These are phyloP conservation scores for Ogataea minuta DNA, from an alignment of 805 yeast species.

Conservation along the genomic window DNA sequence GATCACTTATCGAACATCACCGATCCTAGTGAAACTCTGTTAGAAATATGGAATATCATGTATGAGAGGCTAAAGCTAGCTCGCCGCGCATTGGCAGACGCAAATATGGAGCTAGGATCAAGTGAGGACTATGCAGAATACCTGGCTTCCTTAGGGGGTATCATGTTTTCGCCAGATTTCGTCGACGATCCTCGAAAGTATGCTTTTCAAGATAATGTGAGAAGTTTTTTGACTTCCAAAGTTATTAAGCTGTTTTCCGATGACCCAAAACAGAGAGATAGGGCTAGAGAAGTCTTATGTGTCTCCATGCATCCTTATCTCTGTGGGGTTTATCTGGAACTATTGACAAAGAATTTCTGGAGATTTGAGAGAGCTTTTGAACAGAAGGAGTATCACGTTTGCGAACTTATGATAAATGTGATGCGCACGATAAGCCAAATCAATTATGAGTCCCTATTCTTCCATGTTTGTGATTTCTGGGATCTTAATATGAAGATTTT, in stretches of 20 bases:
- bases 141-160: slow-evolving; percentile 67
- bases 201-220: slow-evolving; percentile 28
- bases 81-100: slow-evolving; percentile 4
- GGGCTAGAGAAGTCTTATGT: slow-evolving; percentile 65
- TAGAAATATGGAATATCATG: slow-evolving; percentile 43
- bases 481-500: slow-evolving; percentile 25
- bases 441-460: slow-evolving; percentile 28
- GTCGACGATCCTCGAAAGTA: slow-evolving; percentile 27
- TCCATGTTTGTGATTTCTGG: slow-evolving; percentile 29
- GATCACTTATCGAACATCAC: slow-evolving; percentile 33
- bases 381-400: slow-evolving; percentile 24
- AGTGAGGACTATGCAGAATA: slow-evolving; percentile 63
- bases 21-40: slow-evolving; percentile 39
- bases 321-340: slow-evolving; percentile 25
- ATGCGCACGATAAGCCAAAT: slow-evolving; percentile 28
- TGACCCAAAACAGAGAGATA: slow-evolving; percentile 51
- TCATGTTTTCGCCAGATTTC: slow-evolving; percentile 42
- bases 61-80: slow-evolving; percentile 34
- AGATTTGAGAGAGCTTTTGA: slow-evolving; percentile 27
- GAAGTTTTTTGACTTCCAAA: slow-evolving; percentile 23
- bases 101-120: slow-evolving; percentile 9
- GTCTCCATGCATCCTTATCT: slow-evolving; percentile 45
- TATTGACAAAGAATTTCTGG: slow-evolving; percentile 22
- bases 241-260: slow-evolving; percentile 26
- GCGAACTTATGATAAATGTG: slow-evolving; percentile 31